Percentiles rank a stretch among this genome's conserved stretches.
These are phyloP conservation scores for Nidularia sp. DNA, from an alignment of 768 basidiomycete species.

Conservation along the genomic window DNA sequence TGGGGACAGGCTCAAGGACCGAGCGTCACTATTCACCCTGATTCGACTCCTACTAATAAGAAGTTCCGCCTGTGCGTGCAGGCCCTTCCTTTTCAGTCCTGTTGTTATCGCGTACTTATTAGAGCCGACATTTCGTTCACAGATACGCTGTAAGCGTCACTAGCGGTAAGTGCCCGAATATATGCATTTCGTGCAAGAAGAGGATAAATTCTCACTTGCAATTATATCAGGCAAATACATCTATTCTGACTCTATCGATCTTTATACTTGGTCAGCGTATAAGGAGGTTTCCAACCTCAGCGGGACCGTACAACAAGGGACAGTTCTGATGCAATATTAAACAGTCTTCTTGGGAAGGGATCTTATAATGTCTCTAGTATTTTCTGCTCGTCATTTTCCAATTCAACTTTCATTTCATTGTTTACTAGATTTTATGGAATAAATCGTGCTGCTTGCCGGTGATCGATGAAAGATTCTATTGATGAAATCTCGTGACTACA, in stretches of 20 bases:
- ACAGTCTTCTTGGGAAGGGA: no score
- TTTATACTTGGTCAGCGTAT: slow-evolving; percentile 26
- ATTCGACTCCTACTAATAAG: slow-evolving; percentile 12
- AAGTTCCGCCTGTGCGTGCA: slow-evolving; percentile 22
- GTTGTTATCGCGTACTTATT: no score
- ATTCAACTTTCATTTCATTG: no score
- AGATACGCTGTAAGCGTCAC: slow-evolving; percentile 27
- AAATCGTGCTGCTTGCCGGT: no score
- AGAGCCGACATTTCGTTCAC: neutral
- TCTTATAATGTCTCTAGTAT: no score
- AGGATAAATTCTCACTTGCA: neutral
- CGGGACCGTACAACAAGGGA: slow-evolving; percentile 25
- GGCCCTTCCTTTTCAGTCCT: neutral
- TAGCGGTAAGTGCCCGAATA: slow-evolving; percentile 10
- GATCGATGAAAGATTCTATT: no score
- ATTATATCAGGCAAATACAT: slow-evolving; percentile 22
- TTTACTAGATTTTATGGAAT: no score
- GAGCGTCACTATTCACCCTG: slow-evolving; percentile 19
- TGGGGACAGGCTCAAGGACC: slow-evolving; percentile 30
- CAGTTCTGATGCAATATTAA: slow-evolving; percentile 22
- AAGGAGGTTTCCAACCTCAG: slow-evolving; percentile 21
- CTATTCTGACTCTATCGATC: slow-evolving; percentile 28
- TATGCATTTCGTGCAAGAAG: neutral
- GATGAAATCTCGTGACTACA: no score
- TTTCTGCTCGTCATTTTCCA: no score